Conservation (phyloP, 768 basidiomycete species). For the Solioccasus polychromus region DNA sequence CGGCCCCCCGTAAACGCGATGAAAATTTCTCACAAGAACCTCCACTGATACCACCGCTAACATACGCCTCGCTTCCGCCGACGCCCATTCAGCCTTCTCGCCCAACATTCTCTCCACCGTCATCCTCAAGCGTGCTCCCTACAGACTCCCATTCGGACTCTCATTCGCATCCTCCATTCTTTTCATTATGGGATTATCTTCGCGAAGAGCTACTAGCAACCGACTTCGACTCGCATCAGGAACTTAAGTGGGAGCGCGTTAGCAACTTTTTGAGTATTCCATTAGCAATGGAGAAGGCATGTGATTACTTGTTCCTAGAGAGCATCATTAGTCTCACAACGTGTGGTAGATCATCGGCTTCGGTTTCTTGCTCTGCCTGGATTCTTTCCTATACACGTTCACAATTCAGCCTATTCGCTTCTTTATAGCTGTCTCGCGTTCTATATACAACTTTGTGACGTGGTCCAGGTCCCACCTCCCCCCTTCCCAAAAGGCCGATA, state of each 20-base stretch:
- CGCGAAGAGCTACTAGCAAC: conserved; percentile 84
- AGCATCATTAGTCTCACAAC: conserved; percentile 4
- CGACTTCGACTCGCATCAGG: conserved; percentile 93
- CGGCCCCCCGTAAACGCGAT: conserved; percentile 16
- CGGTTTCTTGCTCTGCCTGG: conserved; percentile 90
- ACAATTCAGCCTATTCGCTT: conserved; percentile 95
- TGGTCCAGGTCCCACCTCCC: conserved; percentile 59
- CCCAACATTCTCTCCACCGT: conserved; percentile 25
- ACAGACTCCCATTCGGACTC: conserved; percentile 13
- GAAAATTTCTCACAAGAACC: conserved; percentile 5
- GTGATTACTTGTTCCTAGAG: conserved; percentile 5
- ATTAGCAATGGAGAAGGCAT: conserved; percentile 90
- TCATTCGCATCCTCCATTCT: conserved; percentile 43
- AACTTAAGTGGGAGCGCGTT: conserved; percentile 93
- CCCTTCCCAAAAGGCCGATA: conserved; percentile 89
- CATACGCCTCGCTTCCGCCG: conserved; percentile 72
- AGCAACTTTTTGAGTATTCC: conserved; percentile 95
- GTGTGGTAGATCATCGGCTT: conserved; percentile 76
- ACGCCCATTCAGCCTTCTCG: conserved; percentile 62
- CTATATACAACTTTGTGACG: conserved; percentile 48
- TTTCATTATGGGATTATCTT: conserved; percentile 91
- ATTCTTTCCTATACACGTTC: conserved; percentile 97
- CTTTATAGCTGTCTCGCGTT: conserved; percentile 57
- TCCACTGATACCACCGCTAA: conserved; percentile 35
- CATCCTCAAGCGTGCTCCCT: conserved; percentile 13